phyloP scores from a whole-genome alignment of 1,284 basidiomycete species.

The Ustilago shanxiensis region DNA sequence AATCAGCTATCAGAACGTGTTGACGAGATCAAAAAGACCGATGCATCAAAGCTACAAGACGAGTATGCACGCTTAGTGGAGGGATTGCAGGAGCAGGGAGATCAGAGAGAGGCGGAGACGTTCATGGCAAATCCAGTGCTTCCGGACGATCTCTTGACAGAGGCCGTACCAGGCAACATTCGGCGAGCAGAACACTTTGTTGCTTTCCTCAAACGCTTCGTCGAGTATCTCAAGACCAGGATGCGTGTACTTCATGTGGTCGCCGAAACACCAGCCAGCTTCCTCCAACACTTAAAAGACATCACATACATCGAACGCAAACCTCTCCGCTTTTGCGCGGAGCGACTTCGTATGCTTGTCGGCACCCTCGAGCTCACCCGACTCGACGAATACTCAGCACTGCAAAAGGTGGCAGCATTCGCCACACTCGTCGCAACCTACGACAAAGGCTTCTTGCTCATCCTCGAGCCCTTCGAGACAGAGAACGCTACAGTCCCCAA shows the following conservation, averaged over 20 bases:
- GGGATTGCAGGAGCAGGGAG: conserved; percentile 79
- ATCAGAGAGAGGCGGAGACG: conserved; percentile 79
- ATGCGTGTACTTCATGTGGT: conserved; percentile 99
- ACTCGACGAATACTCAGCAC: conserved; percentile 88
- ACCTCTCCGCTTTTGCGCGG: conserved; percentile 96
- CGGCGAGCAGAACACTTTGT: conserved; percentile 99
- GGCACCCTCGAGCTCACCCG: conserved; percentile 90
- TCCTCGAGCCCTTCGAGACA: conserved; percentile 98
- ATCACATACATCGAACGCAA: conserved; percentile 98
- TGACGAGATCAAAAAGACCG: conserved; percentile 95
- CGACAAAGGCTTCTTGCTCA: conserved; percentile 97
- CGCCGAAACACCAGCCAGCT: conserved; percentile 98
- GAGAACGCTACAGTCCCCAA: conserved; percentile 99
- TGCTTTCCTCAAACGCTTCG: conserved; percentile 96
- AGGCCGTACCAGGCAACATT: conserved; percentile 98
- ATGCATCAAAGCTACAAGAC: conserved; percentile 93
- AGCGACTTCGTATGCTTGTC: conserved; percentile 92
- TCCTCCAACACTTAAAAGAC: conserved; percentile 97
- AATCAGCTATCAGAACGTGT: conserved; percentile 89
- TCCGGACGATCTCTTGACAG: conserved; percentile 92
- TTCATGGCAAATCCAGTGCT: conserved; percentile 90
- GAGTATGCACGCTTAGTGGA: conserved; percentile 97
- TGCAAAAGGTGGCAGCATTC: conserved; percentile 96
- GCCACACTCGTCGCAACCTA: conserved; percentile 98
- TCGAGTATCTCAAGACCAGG: conserved; percentile 98